A percentile compares a stretch with the other conserved stretches of the same genome.
These are phyloP conservation scores for Gomphus bonarii DNA, from an alignment of 1,284 basidiomycete species.

Conservation along the genomic window DNA sequence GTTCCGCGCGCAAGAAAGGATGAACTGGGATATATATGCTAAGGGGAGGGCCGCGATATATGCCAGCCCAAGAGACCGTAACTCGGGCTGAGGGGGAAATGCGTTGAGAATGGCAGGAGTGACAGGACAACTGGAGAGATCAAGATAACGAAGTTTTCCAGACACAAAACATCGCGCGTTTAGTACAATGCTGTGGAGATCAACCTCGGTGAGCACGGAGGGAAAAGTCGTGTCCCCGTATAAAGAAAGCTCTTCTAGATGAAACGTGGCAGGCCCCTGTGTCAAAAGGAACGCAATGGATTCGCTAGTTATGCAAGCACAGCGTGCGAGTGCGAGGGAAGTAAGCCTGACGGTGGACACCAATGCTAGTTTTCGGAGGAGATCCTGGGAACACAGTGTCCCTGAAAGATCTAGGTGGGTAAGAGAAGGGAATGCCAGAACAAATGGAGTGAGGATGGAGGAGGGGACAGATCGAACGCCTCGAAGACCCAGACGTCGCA, in stretches of 20 bases:
- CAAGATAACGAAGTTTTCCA: constrained; percentile 77
- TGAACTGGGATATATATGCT: constrained; percentile 56
- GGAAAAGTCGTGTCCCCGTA: constrained; percentile 85
- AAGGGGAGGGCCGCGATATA: constrained; percentile 72
- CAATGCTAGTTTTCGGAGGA: constrained; percentile 59
- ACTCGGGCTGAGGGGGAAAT: constrained; percentile 58
- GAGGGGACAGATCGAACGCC: constrained; percentile 73
- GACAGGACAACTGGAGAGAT: constrained; percentile 78
- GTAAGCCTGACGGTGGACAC: constrained; percentile 58
- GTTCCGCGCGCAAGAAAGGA: constrained; percentile 59
- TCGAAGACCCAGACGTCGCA: constrained; percentile 78
- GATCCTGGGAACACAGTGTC: constrained; percentile 71
- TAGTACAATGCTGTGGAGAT: constrained; percentile 62
- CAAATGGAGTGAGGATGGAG: constrained; percentile 66
- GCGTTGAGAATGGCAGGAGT: constrained; percentile 45
- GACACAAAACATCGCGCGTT: constrained; percentile 74
- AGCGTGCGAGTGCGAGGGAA: constrained; percentile 83
- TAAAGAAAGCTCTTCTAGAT: constrained; percentile 74
- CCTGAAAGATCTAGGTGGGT: constrained; percentile 87
- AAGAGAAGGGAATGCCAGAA: constrained; percentile 78
- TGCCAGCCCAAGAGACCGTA: constrained; percentile 84
- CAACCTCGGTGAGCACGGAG: constrained; percentile 63
- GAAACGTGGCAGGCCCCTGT: constrained; percentile 52
- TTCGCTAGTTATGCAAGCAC: constrained; percentile 73
- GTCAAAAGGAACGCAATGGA: constrained; percentile 73